These are phyloP conservation scores for Trichoderma afroharzianum DNA, from an alignment of 2,329 filamentous ascomycete species.

Conservation along the genomic window DNA sequence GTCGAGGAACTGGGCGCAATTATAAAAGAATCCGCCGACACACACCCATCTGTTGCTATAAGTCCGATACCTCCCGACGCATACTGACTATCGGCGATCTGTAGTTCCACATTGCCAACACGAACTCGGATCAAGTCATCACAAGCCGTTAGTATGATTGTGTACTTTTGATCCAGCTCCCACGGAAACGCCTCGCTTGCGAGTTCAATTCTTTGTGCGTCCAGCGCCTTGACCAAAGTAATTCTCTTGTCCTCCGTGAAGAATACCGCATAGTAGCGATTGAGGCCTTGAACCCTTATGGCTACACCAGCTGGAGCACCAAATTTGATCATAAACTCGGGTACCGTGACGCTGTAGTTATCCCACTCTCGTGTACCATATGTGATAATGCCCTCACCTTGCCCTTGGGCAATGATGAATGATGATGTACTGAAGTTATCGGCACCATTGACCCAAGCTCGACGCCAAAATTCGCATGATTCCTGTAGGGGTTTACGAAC, in stretches of 20 bases:
- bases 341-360: conserved; percentile 25
- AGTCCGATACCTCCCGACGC: conserved; percentile 14
- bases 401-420: conserved; percentile 9
- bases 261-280: conserved; percentile 29
- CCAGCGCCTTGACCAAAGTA: conserved; percentile 11
- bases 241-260: conserved; percentile 21
- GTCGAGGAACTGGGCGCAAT: neutral
- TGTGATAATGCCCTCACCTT: conserved; percentile 27
- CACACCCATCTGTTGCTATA: conserved; percentile 17
- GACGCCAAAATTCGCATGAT: conserved; percentile 11
- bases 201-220: conserved; percentile 3
- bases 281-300: conserved; percentile 28
- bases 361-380: conserved; percentile 34
- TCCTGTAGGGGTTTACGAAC: neutral
- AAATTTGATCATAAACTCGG: conserved; percentile 25
- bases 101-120: neutral
- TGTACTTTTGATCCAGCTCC: conserved; percentile 9
- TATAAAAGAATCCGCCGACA: conserved; percentile 1
- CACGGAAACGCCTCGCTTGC: conserved; percentile 5
- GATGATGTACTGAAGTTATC: conserved; percentile 2
- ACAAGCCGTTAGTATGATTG: neutral
- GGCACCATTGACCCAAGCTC: conserved; percentile 15
- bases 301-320: conserved; percentile 26
- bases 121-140: neutral
- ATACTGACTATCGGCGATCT: conserved; percentile 7